Evolutionary conservation across 2,329 filamentous ascomycete species (phyloP), one percentile per base, ranked within the genome.

Genomic region (Fusarium annulatum): DNA sequence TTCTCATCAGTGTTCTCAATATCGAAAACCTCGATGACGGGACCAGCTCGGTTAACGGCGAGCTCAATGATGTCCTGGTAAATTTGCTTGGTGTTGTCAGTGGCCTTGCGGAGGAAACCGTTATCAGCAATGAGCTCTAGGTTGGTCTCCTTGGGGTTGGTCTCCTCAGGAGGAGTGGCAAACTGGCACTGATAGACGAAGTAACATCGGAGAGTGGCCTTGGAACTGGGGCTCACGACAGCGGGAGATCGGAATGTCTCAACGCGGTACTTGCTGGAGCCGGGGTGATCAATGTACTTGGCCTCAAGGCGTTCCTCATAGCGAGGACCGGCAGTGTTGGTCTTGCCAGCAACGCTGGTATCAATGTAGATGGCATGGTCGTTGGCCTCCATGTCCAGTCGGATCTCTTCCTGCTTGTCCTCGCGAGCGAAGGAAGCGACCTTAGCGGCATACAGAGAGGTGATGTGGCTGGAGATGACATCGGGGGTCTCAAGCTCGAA

Each of bases 341-440:
- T 93, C 77, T 94, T 87, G 75, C 96, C 96, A 21, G 96, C 96
- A 80, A 92, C 93, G 83, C 95, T 98, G 62, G 96, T 99, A 82
- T 99, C 96, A 76, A 99, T 98, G 85, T 98, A 99, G 80, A 98
- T 97, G 67, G 96, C 96, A 80, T 98, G 96, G 81, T 98, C 96
- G 67, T 88, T 86, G 28, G 94, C 94, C 84, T 99, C 96, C 90
- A 98, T 98, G 81, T 98, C 96, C 46, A 99, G 86, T 72, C 95
- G 91, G 78, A 99, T 98, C 84, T 98, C 95, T 78, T 98, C 89
- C 76, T 92, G 92, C 87, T 97, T 97, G 84, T 98, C 96, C 82
- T 97, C 93, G 64, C 96, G 91, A 41, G 96, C 94, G 81, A 94
- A 96, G 14, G 96, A 95, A 42, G 96, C 96, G 52, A 98, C 92